These are phyloP conservation scores for Aspergillus viridinutans DNA, from an alignment of 2,329 filamentous ascomycete genomes.

Conservation along the genomic window DNA sequence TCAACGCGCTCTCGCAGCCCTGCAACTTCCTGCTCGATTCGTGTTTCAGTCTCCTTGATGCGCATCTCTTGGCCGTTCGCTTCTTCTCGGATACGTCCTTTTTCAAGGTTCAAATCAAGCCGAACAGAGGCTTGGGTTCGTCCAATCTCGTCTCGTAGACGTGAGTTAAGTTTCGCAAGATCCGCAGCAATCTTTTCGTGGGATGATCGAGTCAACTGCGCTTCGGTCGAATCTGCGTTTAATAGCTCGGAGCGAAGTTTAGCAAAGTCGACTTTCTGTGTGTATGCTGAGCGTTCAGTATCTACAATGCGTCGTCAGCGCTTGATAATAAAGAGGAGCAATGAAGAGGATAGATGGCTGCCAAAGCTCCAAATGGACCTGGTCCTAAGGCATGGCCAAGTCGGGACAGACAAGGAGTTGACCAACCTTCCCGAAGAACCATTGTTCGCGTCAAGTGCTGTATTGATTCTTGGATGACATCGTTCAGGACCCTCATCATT, in stretches of 20 bases:
- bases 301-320: constrained; percentile 28
- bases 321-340: neutral
- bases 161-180: constrained; percentile 84
- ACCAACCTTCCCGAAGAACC: constrained; percentile 88
- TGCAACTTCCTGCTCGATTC: constrained; percentile 96
- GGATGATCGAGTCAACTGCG: constrained; percentile 77
- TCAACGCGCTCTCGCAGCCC: constrained; percentile 86
- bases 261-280: constrained; percentile 94
- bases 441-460: constrained; percentile 96
- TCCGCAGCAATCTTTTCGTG: constrained; percentile 94
- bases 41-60: constrained; percentile 97
- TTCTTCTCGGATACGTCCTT: constrained; percentile 93
- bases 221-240: constrained; percentile 86
- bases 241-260: constrained; percentile 93
- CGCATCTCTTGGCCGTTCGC: constrained; percentile 95
- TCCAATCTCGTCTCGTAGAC: constrained; percentile 88
- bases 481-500: constrained; percentile 97
- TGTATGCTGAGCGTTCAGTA: constrained; percentile 55
- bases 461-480: constrained; percentile 97
- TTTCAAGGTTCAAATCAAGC: constrained; percentile 91
- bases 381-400: neutral
- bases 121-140: constrained; percentile 90
- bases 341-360: neutral
- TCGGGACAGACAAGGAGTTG: neutral
- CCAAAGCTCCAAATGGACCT: neutral